phyloP scores from a whole-genome alignment of 78 protist species.

The Monosiga brevicollis region DNA sequence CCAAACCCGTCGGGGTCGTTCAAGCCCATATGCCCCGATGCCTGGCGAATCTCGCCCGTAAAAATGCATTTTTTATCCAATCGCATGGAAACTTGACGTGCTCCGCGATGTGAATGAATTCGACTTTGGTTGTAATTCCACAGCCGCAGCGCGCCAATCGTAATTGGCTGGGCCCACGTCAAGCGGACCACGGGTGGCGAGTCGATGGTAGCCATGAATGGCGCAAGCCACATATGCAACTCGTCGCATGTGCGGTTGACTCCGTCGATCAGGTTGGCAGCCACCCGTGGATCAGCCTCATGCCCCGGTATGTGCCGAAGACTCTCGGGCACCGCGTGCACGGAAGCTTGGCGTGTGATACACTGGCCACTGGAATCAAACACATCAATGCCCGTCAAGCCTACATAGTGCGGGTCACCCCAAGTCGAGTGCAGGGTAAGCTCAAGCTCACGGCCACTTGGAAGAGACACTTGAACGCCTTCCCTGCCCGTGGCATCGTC shows the following conservation, averaged over 20 bases:
- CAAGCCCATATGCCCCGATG: no score
- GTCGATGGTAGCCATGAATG: constrained; percentile 46
- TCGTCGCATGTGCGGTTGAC: constrained; percentile 65
- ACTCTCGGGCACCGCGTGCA: constrained; percentile 34
- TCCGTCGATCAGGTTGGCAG: constrained; percentile 49
- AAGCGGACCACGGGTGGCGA: constrained; percentile 20
- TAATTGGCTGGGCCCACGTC: constrained; percentile 11
- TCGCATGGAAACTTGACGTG: constrained; percentile 21
- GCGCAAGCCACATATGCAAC: constrained; percentile 68
- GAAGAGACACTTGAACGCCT: no score
- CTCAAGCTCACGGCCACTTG: no score
- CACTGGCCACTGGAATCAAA: constrained; percentile 16
- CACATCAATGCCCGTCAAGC: constrained; percentile 67
- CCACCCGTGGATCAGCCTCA: constrained; percentile 50
- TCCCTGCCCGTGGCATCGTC: no score
- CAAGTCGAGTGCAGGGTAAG: constrained; percentile 43
- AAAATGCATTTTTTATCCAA: constrained; percentile 52
- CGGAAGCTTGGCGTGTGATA: neutral
- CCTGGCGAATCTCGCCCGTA: constrained; percentile 47
- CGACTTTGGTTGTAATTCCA: constrained; percentile 79
- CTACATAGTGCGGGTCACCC: constrained; percentile 72
- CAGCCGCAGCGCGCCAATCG: constrained; percentile 41
- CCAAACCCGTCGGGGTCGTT: no score
- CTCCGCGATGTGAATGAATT: constrained; percentile 51
- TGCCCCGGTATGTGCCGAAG: constrained; percentile 31